Base-by-base conservation (phyloP, 345 rosid species). In the Heritiera fomes region DNA sequence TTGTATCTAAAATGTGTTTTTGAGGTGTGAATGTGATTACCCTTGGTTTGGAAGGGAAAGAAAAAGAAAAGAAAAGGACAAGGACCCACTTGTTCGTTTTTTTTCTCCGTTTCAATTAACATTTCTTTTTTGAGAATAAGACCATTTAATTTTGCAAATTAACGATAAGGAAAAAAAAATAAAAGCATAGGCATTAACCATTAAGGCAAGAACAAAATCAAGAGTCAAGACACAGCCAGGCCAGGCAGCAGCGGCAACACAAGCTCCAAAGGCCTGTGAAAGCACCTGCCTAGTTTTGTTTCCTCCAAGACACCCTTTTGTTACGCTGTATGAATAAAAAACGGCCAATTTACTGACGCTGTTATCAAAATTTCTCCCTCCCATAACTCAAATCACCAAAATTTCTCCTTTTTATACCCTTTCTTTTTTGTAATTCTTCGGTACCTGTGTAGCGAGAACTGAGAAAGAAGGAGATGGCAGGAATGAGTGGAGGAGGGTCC, bases 401-500 rank as follows among this genome's bases (percentile, higher is more conserved):
- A 47, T 2, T 49, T 30, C 59, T 70, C 43, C n/a, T 47, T 47
- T 70, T 2, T 6, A 53, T 70, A 23, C 0, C 8, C 11, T 43
- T 43, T 40, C 41, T 3, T 47, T 46, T 32, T 6, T 46, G n/a
- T 17, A 28, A 60, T 60, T 60, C 64, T 41, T 67, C 12, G 18
- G 71, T 65, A 28, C 40, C 13, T 8, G 6, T 20, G 53, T 52
- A 20, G 67, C 40, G 53, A 41, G 77, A 58, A 58, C 71, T 56
- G 53, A 41, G 77, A 58, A 58, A 71, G 15, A 30, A 50, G 46
- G n/a, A 10, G 34, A 34, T 34, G 62, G 72, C 63, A 3, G 73
- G 60, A 61, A 59, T 59, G 52, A 77, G 30, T 55, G 64, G 73
- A 13, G 86, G 75, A 23, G 84, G 17, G 41, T 83, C 75, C 53